Evolutionary conservation across 2,329 filamentous ascomycete species (phyloP).

Genomic region (Microsporum ferrugineum): DNA sequence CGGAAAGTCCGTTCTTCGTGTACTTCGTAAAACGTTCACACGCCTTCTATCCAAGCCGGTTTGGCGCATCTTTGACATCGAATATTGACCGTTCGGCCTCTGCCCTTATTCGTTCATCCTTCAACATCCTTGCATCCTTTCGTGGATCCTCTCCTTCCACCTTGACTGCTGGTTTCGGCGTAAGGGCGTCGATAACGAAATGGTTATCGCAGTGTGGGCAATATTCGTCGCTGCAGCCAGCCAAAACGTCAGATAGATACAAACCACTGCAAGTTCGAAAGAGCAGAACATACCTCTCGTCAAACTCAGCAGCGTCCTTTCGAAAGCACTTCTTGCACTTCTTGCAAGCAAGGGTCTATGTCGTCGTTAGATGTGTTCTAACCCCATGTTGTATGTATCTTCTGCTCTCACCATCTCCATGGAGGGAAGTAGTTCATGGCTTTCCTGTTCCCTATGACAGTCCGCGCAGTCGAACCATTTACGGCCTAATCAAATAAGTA

Average conservation of each 20-base stretch:
- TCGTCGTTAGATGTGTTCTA: background rate
- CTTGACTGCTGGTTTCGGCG: conserved; percentile 68
- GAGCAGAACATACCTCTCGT: conserved; percentile 50
- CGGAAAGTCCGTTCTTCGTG: background rate
- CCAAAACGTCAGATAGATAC: background rate
- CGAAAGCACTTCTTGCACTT: conserved; percentile 98
- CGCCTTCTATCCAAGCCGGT: conserved; percentile 55
- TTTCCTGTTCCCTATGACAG: conserved; percentile 74
- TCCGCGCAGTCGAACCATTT: conserved; percentile 99
- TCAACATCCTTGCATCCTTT: conserved; percentile 58
- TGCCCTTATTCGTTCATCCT: conserved; percentile 65
- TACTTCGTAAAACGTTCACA: background rate
- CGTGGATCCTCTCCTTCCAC: conserved; percentile 86
- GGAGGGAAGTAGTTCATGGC: conserved; percentile 62
- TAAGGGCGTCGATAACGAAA: conserved; percentile 80
- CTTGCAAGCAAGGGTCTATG: conserved; percentile 73
- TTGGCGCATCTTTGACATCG: conserved; percentile 60
- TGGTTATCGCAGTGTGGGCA: conserved; percentile 99
- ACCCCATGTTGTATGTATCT: background rate
- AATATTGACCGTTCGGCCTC: conserved; percentile 57
- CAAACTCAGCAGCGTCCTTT: conserved; percentile 83
- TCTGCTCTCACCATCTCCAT: conserved; percentile 59
- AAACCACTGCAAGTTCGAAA: background rate
- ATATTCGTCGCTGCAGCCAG: conserved; percentile 65
- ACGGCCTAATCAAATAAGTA: conserved; percentile 40